Evolutionary conservation across 805 yeast genomes (phyloP), one percentile per base, ranked within the genome.

Genomic region (Saccharomyces mikatae): DNA sequence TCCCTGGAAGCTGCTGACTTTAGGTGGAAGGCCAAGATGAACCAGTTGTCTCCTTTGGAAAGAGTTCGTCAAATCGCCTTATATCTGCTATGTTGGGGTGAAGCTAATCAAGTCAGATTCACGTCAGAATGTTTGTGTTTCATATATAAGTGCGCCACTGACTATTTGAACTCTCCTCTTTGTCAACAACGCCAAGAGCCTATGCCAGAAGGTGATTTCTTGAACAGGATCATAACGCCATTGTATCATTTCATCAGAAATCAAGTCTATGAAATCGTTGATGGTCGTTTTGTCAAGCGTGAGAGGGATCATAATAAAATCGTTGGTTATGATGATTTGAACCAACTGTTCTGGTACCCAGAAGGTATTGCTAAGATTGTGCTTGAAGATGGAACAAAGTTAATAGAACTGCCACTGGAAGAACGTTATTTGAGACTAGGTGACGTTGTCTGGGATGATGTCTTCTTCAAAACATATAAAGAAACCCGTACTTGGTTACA

Each of bases 311-410:
- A 87, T 73, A 84, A 84, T 74, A 76, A 82, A 60, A 76, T 87
- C 59, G 80, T 87, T 65, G 95, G 99, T 72, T 94, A 94, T 72
- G 99, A 94, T 77, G 99, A 94, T 78, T 96, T 94, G 57, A 94
- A 94, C 74, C 99, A 94, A 79, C 80, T 94, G 64, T 94, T 95
- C 76, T 94, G 99, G 99, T 94, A 95, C 75, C 97, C 98, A 49
- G 98, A 95, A 76, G 99, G 99, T 80, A 87, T 94, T 61, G 85
- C 95, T 56, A 86, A 94, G 74, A 91, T 94, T 64, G 81, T 86
- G 51, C 81, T 92, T 65, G 94, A 87, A 69, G 98, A 94, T 70
- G 96, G 96, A 61, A 79, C 96, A 21, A 84, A 96, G 71, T 78
- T 94, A 63, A 88, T 91, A 52, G 98, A 94, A 64, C 75, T 91